Percentiles rank a stretch among this genome's conserved stretches.
These are phyloP conservation scores for Russula ochroleuca DNA, from an alignment of 768 basidiomycete species.

Conservation along the genomic window DNA sequence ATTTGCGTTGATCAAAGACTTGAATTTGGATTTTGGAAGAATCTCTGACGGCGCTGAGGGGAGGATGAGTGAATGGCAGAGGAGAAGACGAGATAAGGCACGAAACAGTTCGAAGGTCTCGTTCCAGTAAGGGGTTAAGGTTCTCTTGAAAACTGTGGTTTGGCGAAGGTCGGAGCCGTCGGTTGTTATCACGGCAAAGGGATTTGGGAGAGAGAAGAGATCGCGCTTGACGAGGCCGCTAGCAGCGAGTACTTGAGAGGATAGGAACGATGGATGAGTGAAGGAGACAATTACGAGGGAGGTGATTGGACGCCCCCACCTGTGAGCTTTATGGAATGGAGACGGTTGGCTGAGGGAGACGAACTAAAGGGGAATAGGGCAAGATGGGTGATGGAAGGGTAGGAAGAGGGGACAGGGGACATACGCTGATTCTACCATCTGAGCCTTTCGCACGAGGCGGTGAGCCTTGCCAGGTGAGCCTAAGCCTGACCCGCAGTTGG, in stretches of 20 bases:
- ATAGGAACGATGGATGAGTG: not conserved
- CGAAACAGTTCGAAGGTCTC: conserved; percentile 78
- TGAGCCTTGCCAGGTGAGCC: not conserved
- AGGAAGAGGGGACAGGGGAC: not conserved
- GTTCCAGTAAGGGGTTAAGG: conserved; percentile 74
- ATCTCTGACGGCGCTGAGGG: conserved; percentile 58
- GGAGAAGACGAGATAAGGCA: not conserved
- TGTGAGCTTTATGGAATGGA: conserved; percentile 18
- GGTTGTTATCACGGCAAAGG: conserved; percentile 84
- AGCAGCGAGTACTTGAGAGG: conserved; percentile 63
- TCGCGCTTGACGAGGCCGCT: conserved; percentile 72
- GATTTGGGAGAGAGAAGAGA: conserved; percentile 77
- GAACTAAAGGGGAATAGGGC: not conserved
- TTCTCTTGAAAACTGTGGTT: conserved; percentile 65
- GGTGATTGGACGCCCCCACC: conserved; percentile 3
- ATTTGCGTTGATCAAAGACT: conserved; percentile 87
- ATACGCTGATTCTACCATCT: conserved; percentile 15
- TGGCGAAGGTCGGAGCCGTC: conserved; percentile 73
- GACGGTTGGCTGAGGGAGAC: not conserved
- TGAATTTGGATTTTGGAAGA: conserved; percentile 77
- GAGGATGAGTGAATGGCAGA: conserved; percentile 13
- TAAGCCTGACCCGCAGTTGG: not conserved
- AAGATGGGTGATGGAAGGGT: too few species aligned
- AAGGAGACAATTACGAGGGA: not conserved
- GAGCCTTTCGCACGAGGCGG: not conserved